Conservation (phyloP, 805 yeast species). For the Candida yuanshanica region DNA sequence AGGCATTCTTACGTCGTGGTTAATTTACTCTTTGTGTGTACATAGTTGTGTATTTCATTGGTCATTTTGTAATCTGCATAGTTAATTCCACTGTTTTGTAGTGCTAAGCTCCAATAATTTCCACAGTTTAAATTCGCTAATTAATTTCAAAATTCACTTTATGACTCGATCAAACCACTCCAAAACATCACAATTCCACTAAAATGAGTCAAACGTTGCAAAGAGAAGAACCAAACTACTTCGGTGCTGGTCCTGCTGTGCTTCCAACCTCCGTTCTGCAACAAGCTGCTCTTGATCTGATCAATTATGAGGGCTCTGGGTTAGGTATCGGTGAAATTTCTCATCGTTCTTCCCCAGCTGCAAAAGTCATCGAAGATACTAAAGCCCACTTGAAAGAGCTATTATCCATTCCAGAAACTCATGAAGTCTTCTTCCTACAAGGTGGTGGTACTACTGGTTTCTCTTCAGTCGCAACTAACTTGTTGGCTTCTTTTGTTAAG, state of each 20-base stretch:
- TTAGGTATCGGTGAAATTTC: slow-evolving; percentile 95
- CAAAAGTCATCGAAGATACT: slow-evolving; percentile 68
- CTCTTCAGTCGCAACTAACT: slow-evolving; percentile 77
- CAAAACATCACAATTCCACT: background rate
- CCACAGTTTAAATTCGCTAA: no score
- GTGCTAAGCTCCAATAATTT: no score
- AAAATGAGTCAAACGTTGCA: slow-evolving; percentile 30
- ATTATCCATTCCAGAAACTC: slow-evolving; percentile 78
- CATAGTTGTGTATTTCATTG: no score
- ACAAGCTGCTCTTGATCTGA: slow-evolving; percentile 80
- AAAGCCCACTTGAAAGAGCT: slow-evolving; percentile 61
- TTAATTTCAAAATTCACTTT: background rate
- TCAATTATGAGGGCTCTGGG: slow-evolving; percentile 64
- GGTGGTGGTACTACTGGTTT: slow-evolving; percentile 99
- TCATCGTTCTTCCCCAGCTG: slow-evolving; percentile 86
- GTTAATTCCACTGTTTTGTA: no score
- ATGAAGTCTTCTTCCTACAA: slow-evolving; percentile 91
- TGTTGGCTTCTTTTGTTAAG: slow-evolving; percentile 69
- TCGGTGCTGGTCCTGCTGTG: slow-evolving; percentile 99
- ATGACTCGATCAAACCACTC: background rate
- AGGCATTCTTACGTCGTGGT: slow-evolving; percentile 57
- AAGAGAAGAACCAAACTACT: slow-evolving; percentile 73
- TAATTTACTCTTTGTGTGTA: background rate
- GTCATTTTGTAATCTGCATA: no score
- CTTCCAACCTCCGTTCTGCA: slow-evolving; percentile 80